These are phyloP conservation scores for Penicillium sp. DNA, from an alignment of 2,329 filamentous ascomycete genomes.

Conservation along the genomic window DNA sequence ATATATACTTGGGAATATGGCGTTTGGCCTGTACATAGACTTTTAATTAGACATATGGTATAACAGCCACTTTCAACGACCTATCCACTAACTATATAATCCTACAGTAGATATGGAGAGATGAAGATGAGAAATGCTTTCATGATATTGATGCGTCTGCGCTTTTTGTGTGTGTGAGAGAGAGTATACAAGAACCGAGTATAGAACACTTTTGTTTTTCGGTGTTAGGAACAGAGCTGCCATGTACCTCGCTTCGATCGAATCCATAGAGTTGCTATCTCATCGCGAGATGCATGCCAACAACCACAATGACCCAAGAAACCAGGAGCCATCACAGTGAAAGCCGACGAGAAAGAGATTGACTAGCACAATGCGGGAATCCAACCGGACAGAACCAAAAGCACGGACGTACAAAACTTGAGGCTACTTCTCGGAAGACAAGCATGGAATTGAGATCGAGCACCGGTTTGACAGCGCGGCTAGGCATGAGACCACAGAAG, in stretches of 20 bases:
- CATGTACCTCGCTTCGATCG: slow-evolving; percentile 20
- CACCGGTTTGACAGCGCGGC: neutral
- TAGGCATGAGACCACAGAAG: slow-evolving; percentile 4
- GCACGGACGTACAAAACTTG: slow-evolving; percentile 9
- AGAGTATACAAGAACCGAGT: slow-evolving; percentile 8
- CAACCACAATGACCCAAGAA: neutral
- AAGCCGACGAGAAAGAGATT: slow-evolving; percentile 11
- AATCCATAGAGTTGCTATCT: slow-evolving; percentile 14
- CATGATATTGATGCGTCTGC: slow-evolving; percentile 13
- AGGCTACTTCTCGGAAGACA: slow-evolving; percentile 8
- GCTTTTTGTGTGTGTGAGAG: neutral
- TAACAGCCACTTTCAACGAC: neutral
- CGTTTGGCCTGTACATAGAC: slow-evolving; percentile 4
- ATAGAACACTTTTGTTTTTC: slow-evolving; percentile 25
- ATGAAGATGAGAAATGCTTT: slow-evolving; percentile 5
- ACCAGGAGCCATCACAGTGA: slow-evolving; percentile 5
- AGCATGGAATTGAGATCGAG: slow-evolving; percentile 5
- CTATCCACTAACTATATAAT: neutral
- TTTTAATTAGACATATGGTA: neutral
- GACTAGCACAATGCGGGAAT: slow-evolving; percentile 9
- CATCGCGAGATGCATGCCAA: slow-evolving; percentile 14
- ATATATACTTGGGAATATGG: slow-evolving; percentile 2
- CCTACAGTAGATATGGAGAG: neutral
- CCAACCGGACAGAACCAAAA: slow-evolving; percentile 14
- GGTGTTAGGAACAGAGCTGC: slow-evolving; percentile 18